Evolutionary conservation across 768 basidiomycete species (phyloP).

Genomic region (Lentinula raphanica): DNA sequence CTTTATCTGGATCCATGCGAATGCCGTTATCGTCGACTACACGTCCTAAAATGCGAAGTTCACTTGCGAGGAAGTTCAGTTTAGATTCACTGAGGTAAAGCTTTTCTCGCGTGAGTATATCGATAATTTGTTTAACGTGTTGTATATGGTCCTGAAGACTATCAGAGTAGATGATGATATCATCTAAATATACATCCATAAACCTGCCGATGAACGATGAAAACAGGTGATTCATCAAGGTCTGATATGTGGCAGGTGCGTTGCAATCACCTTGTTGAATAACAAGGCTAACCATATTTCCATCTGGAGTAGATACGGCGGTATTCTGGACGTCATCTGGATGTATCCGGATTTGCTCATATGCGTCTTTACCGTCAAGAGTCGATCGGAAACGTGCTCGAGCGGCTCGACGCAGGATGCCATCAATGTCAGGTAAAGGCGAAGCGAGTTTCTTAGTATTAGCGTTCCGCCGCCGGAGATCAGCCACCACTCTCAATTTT

Average conservation of each 20-base stretch:
- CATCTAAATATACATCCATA: constrained; percentile 32
- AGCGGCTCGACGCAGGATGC: constrained; percentile 28
- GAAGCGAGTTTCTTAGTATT: constrained; percentile 32
- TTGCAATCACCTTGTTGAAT: constrained; percentile 27
- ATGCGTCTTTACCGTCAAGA: constrained; percentile 34
- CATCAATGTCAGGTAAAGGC: constrained; percentile 36
- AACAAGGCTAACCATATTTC: constrained; percentile 25
- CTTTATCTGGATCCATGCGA: constrained; percentile 29
- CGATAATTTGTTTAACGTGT: constrained; percentile 20
- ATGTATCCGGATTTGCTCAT: constrained; percentile 30
- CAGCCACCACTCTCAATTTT: constrained; percentile 30
- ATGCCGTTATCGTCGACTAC: constrained; percentile 20
- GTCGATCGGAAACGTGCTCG: constrained; percentile 21
- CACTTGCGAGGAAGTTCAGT: constrained; percentile 19
- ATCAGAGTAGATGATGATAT: constrained; percentile 32
- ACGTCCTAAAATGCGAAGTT: constrained; percentile 23
- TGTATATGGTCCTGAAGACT: constrained; percentile 21
- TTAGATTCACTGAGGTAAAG: constrained; percentile 28
- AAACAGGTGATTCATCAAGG: constrained; percentile 29
- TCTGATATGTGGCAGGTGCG: constrained; percentile 28
- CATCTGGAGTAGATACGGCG: constrained; percentile 24
- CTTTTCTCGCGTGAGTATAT: constrained; percentile 22
- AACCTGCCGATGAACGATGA: constrained; percentile 21
- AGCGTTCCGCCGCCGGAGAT: constrained; percentile 29
- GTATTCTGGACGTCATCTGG: constrained; percentile 21